phyloP scores from a whole-genome alignment of 2,329 filamentous ascomycete genomes.

The Colletotrichum acutatum region DNA sequence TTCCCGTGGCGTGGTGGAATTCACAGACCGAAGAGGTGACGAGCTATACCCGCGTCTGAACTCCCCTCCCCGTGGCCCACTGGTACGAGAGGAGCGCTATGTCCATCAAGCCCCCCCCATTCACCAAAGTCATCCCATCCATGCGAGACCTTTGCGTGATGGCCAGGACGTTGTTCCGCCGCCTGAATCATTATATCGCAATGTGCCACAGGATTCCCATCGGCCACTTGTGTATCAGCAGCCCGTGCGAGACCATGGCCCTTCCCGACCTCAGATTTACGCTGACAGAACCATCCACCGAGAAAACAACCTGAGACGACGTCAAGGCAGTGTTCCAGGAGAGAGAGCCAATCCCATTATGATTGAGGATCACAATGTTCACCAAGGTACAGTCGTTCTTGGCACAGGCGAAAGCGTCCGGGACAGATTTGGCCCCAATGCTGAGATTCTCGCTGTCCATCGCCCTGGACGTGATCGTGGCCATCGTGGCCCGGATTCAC shows the following conservation, averaged over 20 bases:
- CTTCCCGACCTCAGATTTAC: constrained; percentile 43
- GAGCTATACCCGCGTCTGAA: constrained; percentile 1
- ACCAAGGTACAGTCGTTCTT: constrained; percentile 27
- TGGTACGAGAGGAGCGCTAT: neutral
- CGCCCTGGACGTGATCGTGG: constrained; percentile 23
- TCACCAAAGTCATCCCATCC: constrained; percentile 9
- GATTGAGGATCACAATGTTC: constrained; percentile 51
- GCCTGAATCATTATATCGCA: constrained; percentile 1
- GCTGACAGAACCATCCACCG: neutral
- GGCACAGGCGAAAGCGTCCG: constrained; percentile 49
- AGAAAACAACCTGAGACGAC: neutral
- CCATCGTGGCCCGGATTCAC: constrained; percentile 2
- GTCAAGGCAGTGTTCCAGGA: constrained; percentile 35
- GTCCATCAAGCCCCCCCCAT: constrained; percentile 1
- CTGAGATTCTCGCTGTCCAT: constrained; percentile 32
- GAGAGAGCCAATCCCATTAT: constrained; percentile 46
- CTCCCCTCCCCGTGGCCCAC: constrained; percentile 10
- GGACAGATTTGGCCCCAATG: constrained; percentile 30
- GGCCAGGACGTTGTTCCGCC: neutral
- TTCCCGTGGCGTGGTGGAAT: constrained; percentile 18
- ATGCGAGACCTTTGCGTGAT: neutral
- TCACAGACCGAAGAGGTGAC: constrained; percentile 23
- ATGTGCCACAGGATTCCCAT: constrained; percentile 33
- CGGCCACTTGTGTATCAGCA: constrained; percentile 36
- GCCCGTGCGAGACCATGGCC: constrained; percentile 42